Evolutionary conservation across 148 eudicot genomes (phyloP).

Genomic region (Dysphania ambrosioides): DNA sequence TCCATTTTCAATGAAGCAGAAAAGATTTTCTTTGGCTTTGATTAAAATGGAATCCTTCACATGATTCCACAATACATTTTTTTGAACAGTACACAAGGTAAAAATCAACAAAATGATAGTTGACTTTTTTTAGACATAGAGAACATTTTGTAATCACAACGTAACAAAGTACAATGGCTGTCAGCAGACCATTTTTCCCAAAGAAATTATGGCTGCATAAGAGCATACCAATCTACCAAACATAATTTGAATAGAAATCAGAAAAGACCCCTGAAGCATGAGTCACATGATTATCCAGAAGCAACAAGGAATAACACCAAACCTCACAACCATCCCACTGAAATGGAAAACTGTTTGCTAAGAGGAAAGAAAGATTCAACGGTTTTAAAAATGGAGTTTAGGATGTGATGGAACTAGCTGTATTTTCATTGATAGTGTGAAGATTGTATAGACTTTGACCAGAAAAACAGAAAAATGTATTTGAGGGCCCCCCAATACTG

Average conservation of each 20-base stretch:
- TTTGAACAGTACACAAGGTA: no score
- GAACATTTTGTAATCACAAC: neutral
- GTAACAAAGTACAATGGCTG: neutral
- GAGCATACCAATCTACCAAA: neutral
- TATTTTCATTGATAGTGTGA: neutral
- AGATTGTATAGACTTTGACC: neutral
- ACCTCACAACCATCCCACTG: neutral
- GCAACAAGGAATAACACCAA: neutral
- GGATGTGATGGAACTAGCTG: neutral
- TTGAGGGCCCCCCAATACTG: no score
- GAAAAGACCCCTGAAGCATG: neutral
- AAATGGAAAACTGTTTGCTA: neutral
- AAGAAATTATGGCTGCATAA: neutral
- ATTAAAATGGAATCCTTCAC: neutral
- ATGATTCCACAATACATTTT: neutral
- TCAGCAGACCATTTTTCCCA: neutral
- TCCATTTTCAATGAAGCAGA: neutral
- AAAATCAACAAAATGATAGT: no score
- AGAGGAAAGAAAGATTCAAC: neutral
- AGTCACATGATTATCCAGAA: neutral
- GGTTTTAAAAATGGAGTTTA: neutral
- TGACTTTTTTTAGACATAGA: no score
- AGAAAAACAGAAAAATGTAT: no score
- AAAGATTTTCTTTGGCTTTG: neutral
- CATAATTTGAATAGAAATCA: neutral